Conservation (phyloP, 1,284 basidiomycete genomes). For the Cutaneotrichosporon sp. region DNA sequence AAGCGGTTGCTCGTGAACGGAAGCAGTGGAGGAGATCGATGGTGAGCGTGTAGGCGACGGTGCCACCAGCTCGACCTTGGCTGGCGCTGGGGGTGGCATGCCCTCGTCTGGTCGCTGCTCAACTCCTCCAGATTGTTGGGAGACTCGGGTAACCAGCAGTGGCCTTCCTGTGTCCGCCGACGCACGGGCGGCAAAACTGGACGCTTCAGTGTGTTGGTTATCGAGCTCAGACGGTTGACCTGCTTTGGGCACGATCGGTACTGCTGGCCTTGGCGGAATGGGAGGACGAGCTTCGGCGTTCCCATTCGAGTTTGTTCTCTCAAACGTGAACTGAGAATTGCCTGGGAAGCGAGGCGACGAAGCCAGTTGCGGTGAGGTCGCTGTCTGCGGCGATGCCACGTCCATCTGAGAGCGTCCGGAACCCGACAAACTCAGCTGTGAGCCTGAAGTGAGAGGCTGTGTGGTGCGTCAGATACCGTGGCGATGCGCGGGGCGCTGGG, state of each 20-base stretch:
- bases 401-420: slow-evolving; percentile 13
- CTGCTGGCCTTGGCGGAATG: slow-evolving; percentile 12
- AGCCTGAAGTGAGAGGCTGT: slow-evolving; percentile 15
- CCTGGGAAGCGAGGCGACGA: slow-evolving; percentile 13
- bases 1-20: background rate
- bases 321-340: slow-evolving; percentile 10
- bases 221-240: background rate
- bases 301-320: slow-evolving; percentile 1
- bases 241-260: slow-evolving; percentile 13
- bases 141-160: background rate
- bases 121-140: background rate
- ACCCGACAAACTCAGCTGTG: slow-evolving; percentile 13
- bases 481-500: too few relatives aligned
- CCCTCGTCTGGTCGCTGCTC: background rate
- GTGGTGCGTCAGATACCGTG: background rate
- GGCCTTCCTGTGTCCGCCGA: background rate
- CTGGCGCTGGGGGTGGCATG: background rate
- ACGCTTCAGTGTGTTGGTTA: background rate
- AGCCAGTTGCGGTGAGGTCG: slow-evolving; percentile 7
- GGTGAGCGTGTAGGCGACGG: background rate
- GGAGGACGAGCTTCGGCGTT: slow-evolving; percentile 12
- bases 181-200: background rate
- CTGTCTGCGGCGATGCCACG: slow-evolving; percentile 1
- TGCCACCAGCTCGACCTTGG: background rate
- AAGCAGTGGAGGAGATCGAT: slow-evolving; percentile 1